phyloP scores from a whole-genome alignment of 148 eudicot species.

The Persicaria maculosa region DNA sequence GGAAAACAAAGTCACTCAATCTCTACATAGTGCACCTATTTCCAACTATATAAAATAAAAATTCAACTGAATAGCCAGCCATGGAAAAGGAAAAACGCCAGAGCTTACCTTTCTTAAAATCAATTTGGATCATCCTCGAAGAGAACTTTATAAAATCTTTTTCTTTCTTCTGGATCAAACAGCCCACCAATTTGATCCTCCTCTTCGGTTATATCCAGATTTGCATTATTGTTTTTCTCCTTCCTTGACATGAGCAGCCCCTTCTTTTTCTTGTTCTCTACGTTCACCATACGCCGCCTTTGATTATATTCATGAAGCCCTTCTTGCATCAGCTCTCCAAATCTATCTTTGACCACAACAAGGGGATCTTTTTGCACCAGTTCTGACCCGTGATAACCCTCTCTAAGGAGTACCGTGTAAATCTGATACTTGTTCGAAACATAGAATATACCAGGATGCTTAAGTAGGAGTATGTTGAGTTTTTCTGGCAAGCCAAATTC shows the following conservation, averaged over 20 bases:
- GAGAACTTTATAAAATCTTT: conserved; percentile 73
- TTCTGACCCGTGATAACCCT: conserved; percentile 69
- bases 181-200: conserved; percentile 57
- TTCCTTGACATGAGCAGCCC: neutral
- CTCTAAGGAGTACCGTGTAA: conserved; percentile 76
- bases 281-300: conserved; percentile 47
- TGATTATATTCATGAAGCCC: conserved; percentile 80
- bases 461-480: conserved; percentile 60
- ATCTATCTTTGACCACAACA: conserved; percentile 76
- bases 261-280: conserved; percentile 57
- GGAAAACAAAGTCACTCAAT: neutral
- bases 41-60: neutral
- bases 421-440: conserved; percentile 75
- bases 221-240: conserved; percentile 31
- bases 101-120: conserved; percentile 3
- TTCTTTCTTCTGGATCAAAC: conserved; percentile 89
- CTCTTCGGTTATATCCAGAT: conserved; percentile 33
- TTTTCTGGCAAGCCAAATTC: conserved; percentile 74
- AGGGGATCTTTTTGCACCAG: conserved; percentile 74
- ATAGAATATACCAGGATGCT: conserved; percentile 89
- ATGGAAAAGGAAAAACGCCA: neutral
- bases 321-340: conserved; percentile 89
- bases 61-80: neutral
- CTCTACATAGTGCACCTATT: neutral
- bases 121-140: conserved; percentile 46